Percentiles rank a stretch among this genome's conserved stretches.
Conservation (phyloP, 352 stramenopile genomes). For the Phytophthora melonis region DNA sequence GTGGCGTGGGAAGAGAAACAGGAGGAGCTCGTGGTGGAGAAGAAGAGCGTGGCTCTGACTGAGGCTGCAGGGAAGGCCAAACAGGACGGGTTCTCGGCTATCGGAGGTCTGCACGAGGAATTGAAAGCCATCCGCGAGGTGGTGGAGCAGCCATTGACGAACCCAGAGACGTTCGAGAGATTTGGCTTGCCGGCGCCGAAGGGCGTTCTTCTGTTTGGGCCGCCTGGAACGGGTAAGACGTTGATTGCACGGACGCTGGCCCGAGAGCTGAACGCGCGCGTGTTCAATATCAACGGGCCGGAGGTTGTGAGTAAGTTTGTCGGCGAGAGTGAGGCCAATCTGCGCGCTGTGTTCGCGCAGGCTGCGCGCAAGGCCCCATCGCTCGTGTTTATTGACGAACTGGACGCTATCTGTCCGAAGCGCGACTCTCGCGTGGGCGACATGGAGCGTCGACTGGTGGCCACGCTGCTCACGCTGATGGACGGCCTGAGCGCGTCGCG, state of each 20-base stretch:
- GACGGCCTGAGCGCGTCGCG: conserved; percentile 77
- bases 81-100: conserved; percentile 63
- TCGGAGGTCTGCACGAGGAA: conserved; percentile 94
- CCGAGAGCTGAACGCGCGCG: conserved; percentile 91
- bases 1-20: conserved; percentile 34
- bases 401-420: conserved; percentile 92
- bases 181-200: conserved; percentile 96
- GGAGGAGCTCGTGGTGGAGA: neutral
- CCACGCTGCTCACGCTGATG: conserved; percentile 91
- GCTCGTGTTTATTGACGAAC: conserved; percentile 91
- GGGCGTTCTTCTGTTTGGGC: conserved; percentile 96
- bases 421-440: conserved; percentile 82
- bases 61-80: conserved; percentile 3
- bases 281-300: conserved; percentile 97
- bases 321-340: conserved; percentile 91
- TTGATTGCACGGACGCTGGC: conserved; percentile 94
- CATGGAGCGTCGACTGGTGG: conserved; percentile 87
- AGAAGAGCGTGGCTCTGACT: neutral
- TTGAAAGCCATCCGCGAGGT: conserved; percentile 96
- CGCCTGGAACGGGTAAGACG: conserved; percentile 97
- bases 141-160: conserved; percentile 95
- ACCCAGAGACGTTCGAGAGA: conserved; percentile 94
- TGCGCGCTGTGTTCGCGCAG: conserved; percentile 73
- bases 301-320: conserved; percentile 96
- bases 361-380: conserved; percentile 60